phyloP scores from a whole-genome alignment of 1,284 basidiomycete genomes.

The Trametes polyzona region DNA sequence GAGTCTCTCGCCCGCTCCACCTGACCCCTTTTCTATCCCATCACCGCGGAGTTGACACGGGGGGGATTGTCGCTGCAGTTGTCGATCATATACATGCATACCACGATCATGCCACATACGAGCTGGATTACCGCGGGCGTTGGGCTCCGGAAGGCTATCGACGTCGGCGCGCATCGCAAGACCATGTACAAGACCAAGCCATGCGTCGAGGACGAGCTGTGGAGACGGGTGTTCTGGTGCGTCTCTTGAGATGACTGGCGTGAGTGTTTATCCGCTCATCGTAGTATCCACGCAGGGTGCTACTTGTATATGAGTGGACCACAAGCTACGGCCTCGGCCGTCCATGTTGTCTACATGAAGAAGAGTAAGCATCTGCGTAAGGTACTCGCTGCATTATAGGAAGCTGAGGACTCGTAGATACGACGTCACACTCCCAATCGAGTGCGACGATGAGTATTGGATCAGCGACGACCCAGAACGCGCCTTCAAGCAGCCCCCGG shows the following conservation, averaged over 20 bases:
- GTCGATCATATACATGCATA: slow-evolving; percentile 42
- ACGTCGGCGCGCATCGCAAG: slow-evolving; percentile 47
- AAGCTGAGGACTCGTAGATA: slow-evolving; percentile 40
- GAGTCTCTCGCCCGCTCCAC: slow-evolving; percentile 9
- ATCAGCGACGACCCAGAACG: slow-evolving; percentile 43
- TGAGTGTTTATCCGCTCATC: neutral
- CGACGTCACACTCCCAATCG: slow-evolving; percentile 60
- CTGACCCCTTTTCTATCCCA: too few species aligned
- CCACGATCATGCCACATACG: slow-evolving; percentile 51
- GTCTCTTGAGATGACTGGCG: too few species aligned
- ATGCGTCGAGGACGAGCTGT: slow-evolving; percentile 51
- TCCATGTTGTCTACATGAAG: slow-evolving; percentile 81
- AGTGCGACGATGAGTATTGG: slow-evolving; percentile 72
- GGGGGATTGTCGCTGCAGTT: slow-evolving; percentile 26
- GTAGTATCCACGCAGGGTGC: neutral
- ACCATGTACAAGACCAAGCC: slow-evolving; percentile 34
- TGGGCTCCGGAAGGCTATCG: slow-evolving; percentile 52
- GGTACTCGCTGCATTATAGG: neutral
- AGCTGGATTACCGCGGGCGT: slow-evolving; percentile 54
- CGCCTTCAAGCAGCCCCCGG: slow-evolving; percentile 49
- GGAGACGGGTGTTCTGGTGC: slow-evolving; percentile 79
- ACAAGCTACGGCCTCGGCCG: slow-evolving; percentile 76
- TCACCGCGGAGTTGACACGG: neutral
- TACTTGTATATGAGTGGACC: slow-evolving; percentile 51
- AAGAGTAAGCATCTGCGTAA: slow-evolving; percentile 66